Conservation (phyloP, 805 yeast species). For the Cyberlindnera samutprakarnensis region DNA sequence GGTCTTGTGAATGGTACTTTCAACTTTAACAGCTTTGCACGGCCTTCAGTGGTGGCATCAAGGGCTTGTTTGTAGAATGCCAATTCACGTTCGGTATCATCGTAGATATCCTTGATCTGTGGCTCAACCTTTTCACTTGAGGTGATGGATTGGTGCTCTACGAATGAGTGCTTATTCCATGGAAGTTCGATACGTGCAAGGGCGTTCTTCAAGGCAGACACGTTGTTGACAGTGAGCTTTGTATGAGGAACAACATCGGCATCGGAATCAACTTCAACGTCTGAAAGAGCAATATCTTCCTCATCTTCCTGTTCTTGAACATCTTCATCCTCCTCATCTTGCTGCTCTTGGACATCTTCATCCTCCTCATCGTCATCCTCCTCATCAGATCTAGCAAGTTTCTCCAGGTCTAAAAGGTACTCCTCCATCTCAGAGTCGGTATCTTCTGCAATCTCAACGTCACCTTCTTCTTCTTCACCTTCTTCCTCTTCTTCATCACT, state of each 20-base stretch:
- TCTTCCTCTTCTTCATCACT: constrained; percentile 18
- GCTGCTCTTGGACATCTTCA: constrained; percentile 38
- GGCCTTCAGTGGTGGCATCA: constrained; percentile 70
- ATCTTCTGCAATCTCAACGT: constrained; percentile 33
- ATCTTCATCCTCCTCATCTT: constrained; percentile 42
- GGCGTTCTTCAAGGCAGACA: constrained; percentile 70
- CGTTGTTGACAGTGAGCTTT: constrained; percentile 81
- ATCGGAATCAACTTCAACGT: constrained; percentile 87
- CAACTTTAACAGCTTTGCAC: constrained; percentile 54
- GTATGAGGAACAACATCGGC: constrained; percentile 93
- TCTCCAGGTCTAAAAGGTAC: constrained; percentile 41
- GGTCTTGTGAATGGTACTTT: constrained; percentile 91
- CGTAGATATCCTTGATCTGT: constrained; percentile 79
- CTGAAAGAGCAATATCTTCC: constrained; percentile 82
- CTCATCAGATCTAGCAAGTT: constrained; percentile 46
- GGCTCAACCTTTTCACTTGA: constrained; percentile 53
- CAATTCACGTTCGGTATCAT: constrained; percentile 92
- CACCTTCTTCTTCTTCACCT: constrained; percentile 18
- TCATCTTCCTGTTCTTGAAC: constrained; percentile 61
- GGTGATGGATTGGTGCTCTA: constrained; percentile 74
- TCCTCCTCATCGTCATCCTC: constrained; percentile 33
- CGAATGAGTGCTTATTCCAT: constrained; percentile 58
- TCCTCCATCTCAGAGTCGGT: constrained; percentile 40
- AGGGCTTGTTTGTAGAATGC: constrained; percentile 94
- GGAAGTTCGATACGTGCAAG: constrained; percentile 57